Evolutionary conservation across 129 eudicot genomes (phyloP), one percentile per base, ranked within the genome.

Genomic region (Tagetes erecta): DNA sequence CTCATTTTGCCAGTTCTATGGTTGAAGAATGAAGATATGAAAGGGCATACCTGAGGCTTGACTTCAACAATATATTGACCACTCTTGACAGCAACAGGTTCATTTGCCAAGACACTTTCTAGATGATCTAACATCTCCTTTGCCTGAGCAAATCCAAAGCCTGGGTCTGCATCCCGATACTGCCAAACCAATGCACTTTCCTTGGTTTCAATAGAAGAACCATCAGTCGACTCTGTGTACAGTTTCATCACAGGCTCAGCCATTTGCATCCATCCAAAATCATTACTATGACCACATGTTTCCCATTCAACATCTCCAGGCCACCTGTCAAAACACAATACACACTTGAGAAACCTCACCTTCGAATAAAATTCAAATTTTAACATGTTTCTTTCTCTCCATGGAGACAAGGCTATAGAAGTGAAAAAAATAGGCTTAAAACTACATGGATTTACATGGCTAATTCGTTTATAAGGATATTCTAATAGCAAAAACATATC

Each of bases 1-100:
- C 0, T 8, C 2, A 8, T 44, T 6, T 44, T 1, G 11, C 8
- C 8, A 44, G 47, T 0, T 7, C 8, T 6, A 44, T 44, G 0
- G 8, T 37, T 14, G 14, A 38, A 14, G 8, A 36, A 36, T 14
- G 8, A 36, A 36, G 27, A 31, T 41, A 37, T 60, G 11, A 9
- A 3, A 35, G 3, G 14, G 3, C 13, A 38, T 91, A 94, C 99
- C 99, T 91, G 99, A 9, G 99, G 97, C 78, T 88, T 94, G 42
- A 94, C 99, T 79, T 90, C 99, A 27, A 94, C 96, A 49, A 91
- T 94, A 73, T 94, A 96, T 70, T 91, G 96, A 68, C 99, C 97
- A 14, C 91, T 83, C 75, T 94, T 91, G 1, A 91, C 96, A 0
- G 88, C 85, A 1, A 94, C 99, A 0, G 97, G 99, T 77, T 94